A percentile compares a stretch with the other conserved stretches of the same genome.
Evolutionary conservation across 805 yeast species (phyloP).

Genomic region (Candida orba): DNA sequence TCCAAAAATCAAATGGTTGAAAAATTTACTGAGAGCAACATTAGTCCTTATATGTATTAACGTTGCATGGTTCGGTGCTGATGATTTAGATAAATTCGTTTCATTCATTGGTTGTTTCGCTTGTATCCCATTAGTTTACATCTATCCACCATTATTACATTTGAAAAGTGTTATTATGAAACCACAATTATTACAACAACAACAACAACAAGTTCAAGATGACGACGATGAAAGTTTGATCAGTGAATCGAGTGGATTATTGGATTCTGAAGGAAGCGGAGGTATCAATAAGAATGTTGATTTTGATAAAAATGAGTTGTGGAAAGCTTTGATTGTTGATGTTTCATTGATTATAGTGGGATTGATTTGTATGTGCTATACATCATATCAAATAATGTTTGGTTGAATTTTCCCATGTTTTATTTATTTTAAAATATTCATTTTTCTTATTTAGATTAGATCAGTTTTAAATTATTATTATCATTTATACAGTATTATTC

Average conservation of each 20-base stretch:
- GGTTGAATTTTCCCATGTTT: no score
- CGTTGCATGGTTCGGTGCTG: slow-evolving; percentile 62
- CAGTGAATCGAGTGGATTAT: no score
- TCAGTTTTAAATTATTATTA: no score
- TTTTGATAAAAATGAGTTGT: slow-evolving; percentile 22
- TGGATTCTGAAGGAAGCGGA: no score
- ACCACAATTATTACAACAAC: not conserved
- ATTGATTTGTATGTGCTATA: slow-evolving; percentile 53
- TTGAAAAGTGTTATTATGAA: slow-evolving; percentile 30
- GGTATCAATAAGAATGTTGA: not conserved
- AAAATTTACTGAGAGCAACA: slow-evolving; percentile 48
- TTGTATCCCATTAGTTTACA: slow-evolving; percentile 77
- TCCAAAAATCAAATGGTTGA: slow-evolving; percentile 51
- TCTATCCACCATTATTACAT: slow-evolving; percentile 79
- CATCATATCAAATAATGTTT: slow-evolving; percentile 51
- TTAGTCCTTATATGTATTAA: slow-evolving; percentile 49
- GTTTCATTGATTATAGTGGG: slow-evolving; percentile 48
- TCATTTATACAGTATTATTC: not conserved
- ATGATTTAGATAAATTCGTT: slow-evolving; percentile 64
- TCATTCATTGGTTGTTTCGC: slow-evolving; percentile 81
- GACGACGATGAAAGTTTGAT: not conserved
- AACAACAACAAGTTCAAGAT: not conserved
- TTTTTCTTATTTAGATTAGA: no score
- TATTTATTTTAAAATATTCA: no score
- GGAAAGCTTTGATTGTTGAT: slow-evolving; percentile 35